Percentiles rank a stretch among this genome's conserved stretches.
Conservation (phyloP, 345 rosid species). For the Murraya paniculata region DNA sequence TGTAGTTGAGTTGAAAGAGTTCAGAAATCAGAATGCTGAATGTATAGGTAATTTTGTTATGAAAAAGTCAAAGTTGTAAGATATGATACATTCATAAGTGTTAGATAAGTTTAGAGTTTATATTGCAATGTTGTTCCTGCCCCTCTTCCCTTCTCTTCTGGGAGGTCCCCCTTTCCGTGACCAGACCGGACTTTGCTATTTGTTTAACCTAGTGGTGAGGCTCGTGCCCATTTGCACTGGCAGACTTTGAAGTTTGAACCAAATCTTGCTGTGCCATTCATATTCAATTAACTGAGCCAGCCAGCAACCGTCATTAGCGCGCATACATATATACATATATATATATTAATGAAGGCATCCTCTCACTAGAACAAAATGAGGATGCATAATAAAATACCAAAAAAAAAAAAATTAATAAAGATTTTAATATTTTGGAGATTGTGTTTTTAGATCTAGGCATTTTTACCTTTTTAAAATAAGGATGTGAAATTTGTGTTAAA, state of each 20-base stretch:
- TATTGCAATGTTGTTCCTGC: not conserved
- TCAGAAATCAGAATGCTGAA: not conserved
- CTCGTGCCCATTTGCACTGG: not conserved
- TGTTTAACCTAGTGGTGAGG: not conserved
- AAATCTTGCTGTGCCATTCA: not conserved
- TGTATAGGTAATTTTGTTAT: conserved; percentile 11
- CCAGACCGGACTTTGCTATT: not conserved
- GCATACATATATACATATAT: too few relatives aligned
- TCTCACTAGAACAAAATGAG: too few relatives aligned
- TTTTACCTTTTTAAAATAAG: fast-evolving
- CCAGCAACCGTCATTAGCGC: too few relatives aligned
- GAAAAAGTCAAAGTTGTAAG: not conserved
- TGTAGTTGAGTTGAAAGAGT: not conserved
- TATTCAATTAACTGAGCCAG: not conserved
- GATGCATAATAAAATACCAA: too few relatives aligned
- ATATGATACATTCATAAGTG: not conserved
- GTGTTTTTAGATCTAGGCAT: too few relatives aligned
- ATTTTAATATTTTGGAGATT: too few relatives aligned
- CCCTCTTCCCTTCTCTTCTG: not conserved
- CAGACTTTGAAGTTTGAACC: not conserved
- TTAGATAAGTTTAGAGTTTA: not conserved
- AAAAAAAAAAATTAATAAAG: too few relatives aligned
- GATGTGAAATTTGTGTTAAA: too few relatives aligned
- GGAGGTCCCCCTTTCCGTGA: not conserved
- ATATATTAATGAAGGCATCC: too few relatives aligned